A percentile compares a stretch with the other conserved stretches of the same genome.
Conservation (phyloP, 108 stramenopile genomes). For the Conticribra guillardii region DNA sequence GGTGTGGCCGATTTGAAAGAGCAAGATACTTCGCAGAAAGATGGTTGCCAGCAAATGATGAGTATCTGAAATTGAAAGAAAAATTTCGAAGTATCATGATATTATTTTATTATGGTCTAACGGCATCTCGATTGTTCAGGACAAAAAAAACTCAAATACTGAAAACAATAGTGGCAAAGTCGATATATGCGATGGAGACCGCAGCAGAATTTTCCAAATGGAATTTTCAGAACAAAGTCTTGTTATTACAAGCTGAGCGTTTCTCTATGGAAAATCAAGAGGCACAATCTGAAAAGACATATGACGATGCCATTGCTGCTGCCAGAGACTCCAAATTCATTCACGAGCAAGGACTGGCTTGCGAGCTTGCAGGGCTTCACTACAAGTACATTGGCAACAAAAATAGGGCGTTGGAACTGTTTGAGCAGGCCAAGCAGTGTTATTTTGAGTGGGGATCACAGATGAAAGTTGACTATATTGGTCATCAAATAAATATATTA, state of each 20-base stretch:
- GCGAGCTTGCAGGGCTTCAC: slow-evolving; percentile 14
- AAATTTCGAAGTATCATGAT: neutral
- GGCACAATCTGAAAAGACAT: slow-evolving; percentile 14
- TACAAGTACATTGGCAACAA: neutral
- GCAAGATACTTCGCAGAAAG: neutral
- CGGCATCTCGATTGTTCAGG: neutral
- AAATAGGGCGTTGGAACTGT: slow-evolving; percentile 9
- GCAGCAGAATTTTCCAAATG: slow-evolving; percentile 16
- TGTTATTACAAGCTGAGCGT: slow-evolving; percentile 22
- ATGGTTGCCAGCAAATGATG: no score
- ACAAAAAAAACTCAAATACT: neutral
- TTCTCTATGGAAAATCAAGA: slow-evolving; percentile 8
- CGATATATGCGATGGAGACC: neutral
- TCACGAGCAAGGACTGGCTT: slow-evolving; percentile 33
- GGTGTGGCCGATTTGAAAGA: neutral
- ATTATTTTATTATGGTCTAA: neutral
- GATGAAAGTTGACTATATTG: slow-evolving; percentile 16
- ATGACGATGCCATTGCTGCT: slow-evolving; percentile 19
- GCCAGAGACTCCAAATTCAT: slow-evolving; percentile 17
- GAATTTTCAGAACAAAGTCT: slow-evolving; percentile 35
- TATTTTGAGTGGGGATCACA: slow-evolving; percentile 15
- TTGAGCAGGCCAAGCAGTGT: slow-evolving; percentile 19
- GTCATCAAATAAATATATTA: slow-evolving; percentile 21
- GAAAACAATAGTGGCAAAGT: slow-evolving; percentile 2
- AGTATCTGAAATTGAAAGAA: neutral